These are phyloP conservation scores for Dactylellina leptospora DNA, from an alignment of 2,329 filamentous ascomycete species.

Conservation along the genomic window DNA sequence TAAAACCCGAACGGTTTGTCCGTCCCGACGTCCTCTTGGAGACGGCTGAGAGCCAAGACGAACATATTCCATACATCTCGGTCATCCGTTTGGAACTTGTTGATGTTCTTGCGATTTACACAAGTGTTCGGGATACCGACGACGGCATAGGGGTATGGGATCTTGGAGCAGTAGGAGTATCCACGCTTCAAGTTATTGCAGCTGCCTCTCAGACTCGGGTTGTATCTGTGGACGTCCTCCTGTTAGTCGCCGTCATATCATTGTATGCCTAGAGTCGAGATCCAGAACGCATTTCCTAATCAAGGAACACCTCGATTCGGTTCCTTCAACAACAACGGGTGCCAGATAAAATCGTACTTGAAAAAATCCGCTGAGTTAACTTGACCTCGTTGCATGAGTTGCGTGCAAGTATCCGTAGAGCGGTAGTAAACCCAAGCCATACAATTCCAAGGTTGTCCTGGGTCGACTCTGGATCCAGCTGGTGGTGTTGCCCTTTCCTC, in stretches of 20 bases:
- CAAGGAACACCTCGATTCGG: no score
- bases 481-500: not conserved
- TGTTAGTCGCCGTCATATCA: not conserved
- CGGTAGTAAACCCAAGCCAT: constrained; percentile 2
- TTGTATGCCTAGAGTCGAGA: no score
- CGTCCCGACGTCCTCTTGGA: not conserved
- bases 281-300: no score
- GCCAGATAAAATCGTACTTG: no score
- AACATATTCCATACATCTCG: constrained; percentile 42
- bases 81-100: not conserved
- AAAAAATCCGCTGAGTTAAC: not conserved
- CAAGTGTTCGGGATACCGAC: constrained; percentile 8
- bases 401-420: not conserved
- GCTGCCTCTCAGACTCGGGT: constrained; percentile 11
- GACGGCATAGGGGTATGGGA: not conserved
- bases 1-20: constrained; percentile 11
- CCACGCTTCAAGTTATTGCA: constrained; percentile 4
- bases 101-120: constrained; percentile 7
- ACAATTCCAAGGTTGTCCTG: constrained; percentile 11
- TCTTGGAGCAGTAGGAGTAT: not conserved
- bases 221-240: not conserved
- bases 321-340: no score
- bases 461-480: not conserved
- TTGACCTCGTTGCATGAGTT: not conserved
- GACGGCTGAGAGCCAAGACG: constrained; percentile 23